Base-by-base conservation (phyloP, 1,139 yeast genomes). In the Geotrichum aggregatum region DNA sequence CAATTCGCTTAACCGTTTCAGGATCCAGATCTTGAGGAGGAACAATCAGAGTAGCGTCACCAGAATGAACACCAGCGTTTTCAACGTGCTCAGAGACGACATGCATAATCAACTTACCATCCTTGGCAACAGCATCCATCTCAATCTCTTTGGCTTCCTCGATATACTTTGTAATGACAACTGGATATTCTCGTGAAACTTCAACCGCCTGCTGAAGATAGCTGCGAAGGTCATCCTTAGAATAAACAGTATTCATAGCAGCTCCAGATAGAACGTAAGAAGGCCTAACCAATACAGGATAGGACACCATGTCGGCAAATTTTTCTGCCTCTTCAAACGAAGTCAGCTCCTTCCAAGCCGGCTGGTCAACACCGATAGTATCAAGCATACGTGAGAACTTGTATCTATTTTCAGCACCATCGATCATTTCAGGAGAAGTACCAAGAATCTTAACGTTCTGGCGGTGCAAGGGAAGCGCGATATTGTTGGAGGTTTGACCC, bases 11-110 rank as follows among this genome's bases (percentile, higher is more conserved):
- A 54, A 89, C 95, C 40, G 96, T 89, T 73, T 87, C 96, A 58
- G 91, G 88, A 59, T 85, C 94, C 66, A 92, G 79, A 71, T 88
- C 96, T 74, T 91, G 98, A 47, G 98, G 98, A 56, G 98, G 98
- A 57, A 92, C 77, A 50, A 92, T 83, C 65, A 92, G 79, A 40
- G 98, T 89, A 47, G 98, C 98, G 72, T 92, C 98, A 71, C 98
- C 98, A 44, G 98, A 89, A 73, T 92, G 98, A 52, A 92, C 89
- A 76, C 98, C 98, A 19, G 98, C 98, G 66, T 92, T 89, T 75
- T 92, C 98, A 63, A 91, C 95, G 71, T 92, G 98, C 74, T 92
- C 98, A 56, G 97, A 88, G 54, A 92, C 87, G 54, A 96, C 98
- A 71, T 92, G 98, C 53, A 92, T 92, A 59, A 92, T 73, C 50